Evolutionary conservation across 1,284 basidiomycete species (phyloP).

Genomic region (Schizopora paradoxa): DNA sequence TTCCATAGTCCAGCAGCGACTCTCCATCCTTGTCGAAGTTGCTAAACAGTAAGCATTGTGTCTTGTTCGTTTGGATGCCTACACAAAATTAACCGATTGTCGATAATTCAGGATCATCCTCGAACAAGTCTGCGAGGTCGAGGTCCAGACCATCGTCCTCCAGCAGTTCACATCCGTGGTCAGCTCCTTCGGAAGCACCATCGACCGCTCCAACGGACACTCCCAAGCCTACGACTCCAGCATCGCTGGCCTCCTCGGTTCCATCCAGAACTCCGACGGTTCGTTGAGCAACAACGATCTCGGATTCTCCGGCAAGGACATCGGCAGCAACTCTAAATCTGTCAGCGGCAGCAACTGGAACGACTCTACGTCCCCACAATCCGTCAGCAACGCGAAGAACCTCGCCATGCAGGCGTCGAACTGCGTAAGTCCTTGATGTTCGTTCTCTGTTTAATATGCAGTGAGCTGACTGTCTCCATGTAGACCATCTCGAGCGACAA

Average conservation of each 20-base stretch:
- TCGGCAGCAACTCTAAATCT: slow-evolving; percentile 20
- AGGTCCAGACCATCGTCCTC: slow-evolving; percentile 23
- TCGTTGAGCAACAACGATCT: slow-evolving; percentile 18
- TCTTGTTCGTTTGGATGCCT: background rate
- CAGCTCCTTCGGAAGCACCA: slow-evolving; percentile 18
- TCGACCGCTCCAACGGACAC: slow-evolving; percentile 15
- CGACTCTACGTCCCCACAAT: slow-evolving; percentile 18
- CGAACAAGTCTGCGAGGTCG: slow-evolving; percentile 23
- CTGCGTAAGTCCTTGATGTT: background rate
- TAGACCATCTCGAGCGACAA: background rate
- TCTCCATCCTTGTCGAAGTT: slow-evolving; percentile 20
- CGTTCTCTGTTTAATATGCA: background rate
- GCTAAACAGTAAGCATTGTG: slow-evolving; percentile 18
- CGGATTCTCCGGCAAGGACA: slow-evolving; percentile 19
- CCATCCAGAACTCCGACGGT: slow-evolving; percentile 17
- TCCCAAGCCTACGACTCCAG: slow-evolving; percentile 17
- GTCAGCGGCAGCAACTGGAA: slow-evolving; percentile 23
- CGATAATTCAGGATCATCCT: slow-evolving; percentile 19
- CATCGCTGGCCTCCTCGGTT: slow-evolving; percentile 17
- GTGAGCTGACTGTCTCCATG: slow-evolving; percentile 53
- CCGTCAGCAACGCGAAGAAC: slow-evolving; percentile 15
- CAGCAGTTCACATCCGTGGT: slow-evolving; percentile 20
- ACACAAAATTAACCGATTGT: background rate
- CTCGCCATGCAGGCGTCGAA: slow-evolving; percentile 8
- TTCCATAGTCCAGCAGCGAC: slow-evolving; percentile 22